Percentiles rank a stretch among this genome's conserved stretches.
Evolutionary conservation across 2,329 filamentous ascomycete genomes (phyloP).

Genomic region (Penicillium sp.): DNA sequence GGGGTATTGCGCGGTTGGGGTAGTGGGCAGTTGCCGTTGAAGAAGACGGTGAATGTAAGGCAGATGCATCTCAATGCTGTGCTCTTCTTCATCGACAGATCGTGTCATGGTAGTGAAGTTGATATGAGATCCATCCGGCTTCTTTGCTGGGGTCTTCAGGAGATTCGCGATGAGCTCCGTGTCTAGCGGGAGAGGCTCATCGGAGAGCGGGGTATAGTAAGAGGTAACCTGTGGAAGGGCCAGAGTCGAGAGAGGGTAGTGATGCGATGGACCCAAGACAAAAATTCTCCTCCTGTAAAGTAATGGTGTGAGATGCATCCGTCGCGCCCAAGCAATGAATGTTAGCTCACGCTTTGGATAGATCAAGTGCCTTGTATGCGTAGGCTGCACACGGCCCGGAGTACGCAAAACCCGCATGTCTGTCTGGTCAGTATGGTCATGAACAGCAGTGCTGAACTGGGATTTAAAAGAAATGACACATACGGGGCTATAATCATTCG

Average conservation of each 20-base stretch:
- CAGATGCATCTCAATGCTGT: constrained; percentile 95
- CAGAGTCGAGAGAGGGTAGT: constrained; percentile 76
- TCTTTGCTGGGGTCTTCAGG: constrained; percentile 30
- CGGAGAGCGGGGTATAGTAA: constrained; percentile 50
- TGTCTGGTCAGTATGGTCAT: constrained; percentile 44
- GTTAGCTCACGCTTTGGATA: constrained; percentile 67
- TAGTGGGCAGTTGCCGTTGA: constrained; percentile 56
- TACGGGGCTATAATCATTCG: constrained; percentile 92
- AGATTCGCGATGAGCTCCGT: constrained; percentile 48
- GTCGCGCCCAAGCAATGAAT: neutral
- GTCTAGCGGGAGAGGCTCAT: constrained; percentile 50
- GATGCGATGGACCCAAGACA: constrained; percentile 89
- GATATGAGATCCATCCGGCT: constrained; percentile 36
- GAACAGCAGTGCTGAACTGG: neutral
- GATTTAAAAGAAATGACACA: constrained; percentile 39
- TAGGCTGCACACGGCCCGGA: constrained; percentile 91
- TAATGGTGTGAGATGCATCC: neutral
- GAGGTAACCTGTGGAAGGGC: constrained; percentile 72
- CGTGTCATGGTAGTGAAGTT: constrained; percentile 62
- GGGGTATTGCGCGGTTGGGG: constrained; percentile 63
- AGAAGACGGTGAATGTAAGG: constrained; percentile 87
- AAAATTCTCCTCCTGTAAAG: constrained; percentile 78
- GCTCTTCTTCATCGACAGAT: constrained; percentile 75
- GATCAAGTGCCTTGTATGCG: constrained; percentile 88
- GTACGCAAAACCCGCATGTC: constrained; percentile 91